phyloP scores from a whole-genome alignment of 1,284 basidiomycete species.

The Apiotrichum mycotoxinovorans region DNA sequence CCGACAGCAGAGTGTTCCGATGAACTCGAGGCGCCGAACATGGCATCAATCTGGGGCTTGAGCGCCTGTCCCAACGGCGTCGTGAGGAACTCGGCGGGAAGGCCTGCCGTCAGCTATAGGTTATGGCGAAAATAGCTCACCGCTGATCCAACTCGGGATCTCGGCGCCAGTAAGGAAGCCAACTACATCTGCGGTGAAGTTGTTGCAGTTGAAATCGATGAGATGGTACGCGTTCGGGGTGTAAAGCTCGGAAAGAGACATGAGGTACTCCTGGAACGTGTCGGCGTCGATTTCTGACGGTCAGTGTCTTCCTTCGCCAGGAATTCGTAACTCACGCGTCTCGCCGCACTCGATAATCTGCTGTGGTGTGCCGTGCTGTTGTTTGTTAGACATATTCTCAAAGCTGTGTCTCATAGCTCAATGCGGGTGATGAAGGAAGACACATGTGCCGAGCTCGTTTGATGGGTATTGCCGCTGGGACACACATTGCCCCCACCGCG shows the following conservation, averaged over 20 bases:
- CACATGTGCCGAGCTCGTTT: too few species aligned
- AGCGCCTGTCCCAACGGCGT: slow-evolving; percentile 85
- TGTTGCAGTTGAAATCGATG: slow-evolving; percentile 71
- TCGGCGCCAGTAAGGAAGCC: slow-evolving; percentile 76
- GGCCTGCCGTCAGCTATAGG: slow-evolving; percentile 55
- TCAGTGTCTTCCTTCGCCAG: background rate
- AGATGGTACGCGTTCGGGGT: slow-evolving; percentile 89
- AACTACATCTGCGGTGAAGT: slow-evolving; percentile 80
- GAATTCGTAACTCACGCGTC: slow-evolving; percentile 51
- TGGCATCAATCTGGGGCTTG: slow-evolving; percentile 79
- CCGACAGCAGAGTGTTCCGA: slow-evolving; percentile 32
- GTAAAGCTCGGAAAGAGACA: slow-evolving; percentile 70
- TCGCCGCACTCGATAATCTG: slow-evolving; percentile 75
- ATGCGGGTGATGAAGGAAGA: too few species aligned
- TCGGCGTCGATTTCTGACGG: slow-evolving; percentile 65
- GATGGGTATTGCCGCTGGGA: too few species aligned
- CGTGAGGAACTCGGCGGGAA: slow-evolving; percentile 81
- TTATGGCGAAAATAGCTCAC: slow-evolving; percentile 21
- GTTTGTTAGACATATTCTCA: slow-evolving; percentile 2
- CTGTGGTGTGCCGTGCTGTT: slow-evolving; percentile 74
- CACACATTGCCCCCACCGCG: too few species aligned
- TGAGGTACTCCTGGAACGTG: slow-evolving; percentile 76
- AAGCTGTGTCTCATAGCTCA: too few species aligned
- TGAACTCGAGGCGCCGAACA: slow-evolving; percentile 74
- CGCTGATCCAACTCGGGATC: slow-evolving; percentile 71